Evolutionary conservation across 768 basidiomycete genomes (phyloP).

Genomic region (Tylopilus balloui): DNA sequence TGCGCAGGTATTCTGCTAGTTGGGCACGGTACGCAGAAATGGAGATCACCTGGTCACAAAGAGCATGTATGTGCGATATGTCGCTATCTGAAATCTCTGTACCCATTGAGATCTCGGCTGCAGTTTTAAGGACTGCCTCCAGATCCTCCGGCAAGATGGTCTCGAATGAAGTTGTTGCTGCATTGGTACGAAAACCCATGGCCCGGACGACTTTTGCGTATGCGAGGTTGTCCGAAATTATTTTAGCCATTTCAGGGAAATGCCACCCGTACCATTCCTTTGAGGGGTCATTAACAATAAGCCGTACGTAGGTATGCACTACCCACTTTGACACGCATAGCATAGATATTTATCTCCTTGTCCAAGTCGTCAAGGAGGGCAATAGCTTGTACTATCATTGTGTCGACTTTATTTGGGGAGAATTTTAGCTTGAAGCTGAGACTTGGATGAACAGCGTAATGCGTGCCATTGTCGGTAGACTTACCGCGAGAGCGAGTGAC

Average conservation of each 20-base stretch:
- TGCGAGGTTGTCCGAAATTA: slow-evolving; percentile 93
- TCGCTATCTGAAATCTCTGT: slow-evolving; percentile 98
- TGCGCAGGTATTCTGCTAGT: slow-evolving; percentile 92
- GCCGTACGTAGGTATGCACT: not conserved
- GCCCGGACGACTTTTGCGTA: slow-evolving; percentile 90
- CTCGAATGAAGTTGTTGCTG: slow-evolving; percentile 79
- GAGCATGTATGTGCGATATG: slow-evolving; percentile 92
- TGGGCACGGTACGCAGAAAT: slow-evolving; percentile 94
- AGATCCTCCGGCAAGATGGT: slow-evolving; percentile 94
- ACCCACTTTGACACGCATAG: slow-evolving; percentile 95
- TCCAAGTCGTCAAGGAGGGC: slow-evolving; percentile 96
- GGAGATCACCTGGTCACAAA: slow-evolving; percentile 97
- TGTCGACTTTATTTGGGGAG: slow-evolving; percentile 99
- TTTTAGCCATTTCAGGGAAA: slow-evolving; percentile 99
- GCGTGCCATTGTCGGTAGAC: slow-evolving; percentile 15
- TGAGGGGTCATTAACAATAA: slow-evolving; percentile 2
- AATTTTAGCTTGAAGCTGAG: slow-evolving; percentile 97
- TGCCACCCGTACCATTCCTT: slow-evolving; percentile 99
- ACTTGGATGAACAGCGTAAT: slow-evolving; percentile 5
- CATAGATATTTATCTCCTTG: slow-evolving; percentile 99
- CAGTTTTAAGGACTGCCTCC: slow-evolving; percentile 89
- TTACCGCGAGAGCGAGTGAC: slow-evolving; percentile 92
- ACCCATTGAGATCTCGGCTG: slow-evolving; percentile 98
- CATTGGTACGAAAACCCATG: slow-evolving; percentile 98
- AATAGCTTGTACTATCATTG: slow-evolving; percentile 99